Conservation (phyloP, 2,329 filamentous ascomycete genomes). For the Cordyceps fumosorosea region DNA sequence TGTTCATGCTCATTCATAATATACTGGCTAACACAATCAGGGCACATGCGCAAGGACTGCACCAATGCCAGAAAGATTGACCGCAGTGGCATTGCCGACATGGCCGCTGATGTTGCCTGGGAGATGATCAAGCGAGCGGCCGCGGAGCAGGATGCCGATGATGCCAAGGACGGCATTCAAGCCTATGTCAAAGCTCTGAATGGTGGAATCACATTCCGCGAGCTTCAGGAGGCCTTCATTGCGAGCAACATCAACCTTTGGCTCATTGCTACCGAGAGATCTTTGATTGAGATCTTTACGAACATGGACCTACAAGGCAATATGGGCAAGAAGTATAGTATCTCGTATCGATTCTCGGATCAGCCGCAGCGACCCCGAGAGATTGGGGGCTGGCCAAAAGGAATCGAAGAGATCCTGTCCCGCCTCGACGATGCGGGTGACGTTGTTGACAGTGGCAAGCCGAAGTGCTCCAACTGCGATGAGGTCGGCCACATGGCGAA, state of each 20-base stretch:
- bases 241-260: conserved; percentile 46
- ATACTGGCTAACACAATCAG: conserved; percentile 28
- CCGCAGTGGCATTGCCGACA: conserved; percentile 41
- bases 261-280: conserved; percentile 57
- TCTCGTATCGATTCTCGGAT: conserved; percentile 55
- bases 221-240: conserved; percentile 57
- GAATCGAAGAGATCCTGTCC: conserved; percentile 51
- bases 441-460: conserved; percentile 50
- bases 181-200: conserved; percentile 54
- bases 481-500: conserved; percentile 58
- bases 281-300: conserved; percentile 50
- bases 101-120: conserved; percentile 53
- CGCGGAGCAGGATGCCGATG: conserved; percentile 50
- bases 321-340: conserved; percentile 55
- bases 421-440: conserved; percentile 63
- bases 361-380: conserved; percentile 54
- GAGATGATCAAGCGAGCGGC: conserved; percentile 45
- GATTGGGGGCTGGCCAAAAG: conserved; percentile 52
- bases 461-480: conserved; percentile 57
- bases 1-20: background rate
- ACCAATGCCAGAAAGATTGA: conserved; percentile 53
- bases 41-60: conserved; percentile 51
- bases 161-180: conserved; percentile 52
- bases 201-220: conserved; percentile 50
- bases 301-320: conserved; percentile 69